Percentiles rank a stretch among this genome's conserved stretches.
Conservation (phyloP, 345 rosid genomes). For the Bruguiera sexangula region DNA sequence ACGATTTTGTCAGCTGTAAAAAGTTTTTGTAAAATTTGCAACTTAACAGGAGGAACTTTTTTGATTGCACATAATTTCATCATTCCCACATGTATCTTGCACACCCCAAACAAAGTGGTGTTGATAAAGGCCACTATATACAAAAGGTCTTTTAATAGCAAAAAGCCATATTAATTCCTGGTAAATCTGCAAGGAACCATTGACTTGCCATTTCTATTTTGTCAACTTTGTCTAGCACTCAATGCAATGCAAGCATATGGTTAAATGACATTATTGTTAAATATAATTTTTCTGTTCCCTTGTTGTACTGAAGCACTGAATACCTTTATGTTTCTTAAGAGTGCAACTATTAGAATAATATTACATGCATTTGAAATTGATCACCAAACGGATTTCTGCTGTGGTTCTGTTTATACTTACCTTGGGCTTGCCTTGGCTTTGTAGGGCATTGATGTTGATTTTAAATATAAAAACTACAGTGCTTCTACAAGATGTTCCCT, state of each 20-base stretch:
- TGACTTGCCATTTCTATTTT: background rate
- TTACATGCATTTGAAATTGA: background rate
- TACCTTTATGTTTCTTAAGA: background rate
- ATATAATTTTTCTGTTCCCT: background rate
- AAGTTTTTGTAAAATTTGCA: no score
- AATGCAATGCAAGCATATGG: background rate
- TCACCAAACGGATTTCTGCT: background rate
- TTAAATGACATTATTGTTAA: background rate
- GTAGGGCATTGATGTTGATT: conserved; percentile 72
- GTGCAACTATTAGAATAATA: no score
- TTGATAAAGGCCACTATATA: no score
- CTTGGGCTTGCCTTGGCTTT: conserved; percentile 17
- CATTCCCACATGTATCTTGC: no score
- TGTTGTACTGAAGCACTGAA: background rate
- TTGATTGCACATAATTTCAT: no score
- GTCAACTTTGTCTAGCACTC: background rate
- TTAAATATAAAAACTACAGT: conserved; percentile 62
- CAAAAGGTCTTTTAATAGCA: no score
- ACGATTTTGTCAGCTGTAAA: no score
- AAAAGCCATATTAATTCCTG: no score
- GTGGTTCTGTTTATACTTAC: conserved; percentile 14
- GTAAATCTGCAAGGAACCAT: no score
- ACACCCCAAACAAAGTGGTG: no score
- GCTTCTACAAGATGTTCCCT: conserved; percentile 65
- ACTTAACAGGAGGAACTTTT: no score